Evolutionary conservation across 2,329 filamentous ascomycete genomes (phyloP).

Genomic region (Colletotrichum eremochloae): DNA sequence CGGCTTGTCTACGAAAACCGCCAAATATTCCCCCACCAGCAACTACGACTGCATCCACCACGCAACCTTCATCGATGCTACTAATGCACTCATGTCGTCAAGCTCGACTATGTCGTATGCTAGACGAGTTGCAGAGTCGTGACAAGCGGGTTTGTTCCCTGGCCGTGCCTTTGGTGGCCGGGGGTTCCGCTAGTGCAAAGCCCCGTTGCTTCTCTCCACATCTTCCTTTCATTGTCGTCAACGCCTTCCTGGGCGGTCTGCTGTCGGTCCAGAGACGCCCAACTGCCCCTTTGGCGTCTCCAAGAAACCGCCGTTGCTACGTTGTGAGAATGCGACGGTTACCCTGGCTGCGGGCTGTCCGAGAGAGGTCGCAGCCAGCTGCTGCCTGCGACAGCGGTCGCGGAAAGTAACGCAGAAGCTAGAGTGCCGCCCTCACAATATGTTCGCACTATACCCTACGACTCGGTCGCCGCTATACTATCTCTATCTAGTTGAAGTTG

Average conservation of each 20-base stretch:
- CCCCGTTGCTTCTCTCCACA: background rate
- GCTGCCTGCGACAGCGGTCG: background rate
- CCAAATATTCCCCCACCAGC: background rate
- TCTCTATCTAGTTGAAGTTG: background rate
- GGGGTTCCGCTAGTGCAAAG: background rate
- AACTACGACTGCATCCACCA: background rate
- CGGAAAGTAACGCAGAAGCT: background rate
- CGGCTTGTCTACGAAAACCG: background rate
- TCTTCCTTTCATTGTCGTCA: background rate
- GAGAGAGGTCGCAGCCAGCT: background rate
- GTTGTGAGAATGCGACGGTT: background rate
- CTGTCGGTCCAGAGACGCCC: background rate
- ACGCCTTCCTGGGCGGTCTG: background rate
- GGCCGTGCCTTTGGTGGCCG: background rate
- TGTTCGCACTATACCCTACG: background rate
- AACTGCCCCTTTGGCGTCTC: background rate
- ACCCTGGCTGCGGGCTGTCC: background rate
- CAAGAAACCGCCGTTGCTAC: background rate
- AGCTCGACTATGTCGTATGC: background rate
- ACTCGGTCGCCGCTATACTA: slow-evolving; percentile 1
- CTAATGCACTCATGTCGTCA: slow-evolving; percentile 8
- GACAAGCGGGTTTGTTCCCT: background rate
- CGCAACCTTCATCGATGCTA: background rate
- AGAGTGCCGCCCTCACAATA: background rate
- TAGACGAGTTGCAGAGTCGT: background rate